Evolutionary conservation across 1,284 basidiomycete species (phyloP).

Genomic region (Athelia sp.): DNA sequence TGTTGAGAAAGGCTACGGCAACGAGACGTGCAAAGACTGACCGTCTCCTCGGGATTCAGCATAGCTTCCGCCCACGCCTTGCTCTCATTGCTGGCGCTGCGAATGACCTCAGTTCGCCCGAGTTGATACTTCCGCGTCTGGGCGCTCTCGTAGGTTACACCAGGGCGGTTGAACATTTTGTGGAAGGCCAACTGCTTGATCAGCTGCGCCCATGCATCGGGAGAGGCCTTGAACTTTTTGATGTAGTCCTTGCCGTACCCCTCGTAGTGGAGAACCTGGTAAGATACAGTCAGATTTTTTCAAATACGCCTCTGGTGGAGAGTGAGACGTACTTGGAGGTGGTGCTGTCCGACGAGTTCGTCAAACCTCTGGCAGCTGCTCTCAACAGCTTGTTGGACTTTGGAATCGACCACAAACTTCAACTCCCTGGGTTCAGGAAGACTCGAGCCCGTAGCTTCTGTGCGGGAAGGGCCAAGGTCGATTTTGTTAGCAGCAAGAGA

Average conservation of each 20-base stretch:
- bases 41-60: constrained; percentile 56
- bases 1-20: constrained; percentile 15
- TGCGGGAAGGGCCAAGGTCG: constrained; percentile 54
- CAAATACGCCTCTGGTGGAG: neutral
- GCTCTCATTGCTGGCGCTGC: constrained; percentile 79
- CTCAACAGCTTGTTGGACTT: constrained; percentile 50
- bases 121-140: constrained; percentile 93
- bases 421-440: constrained; percentile 67
- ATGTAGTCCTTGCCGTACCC: constrained; percentile 89
- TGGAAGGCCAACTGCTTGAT: constrained; percentile 95
- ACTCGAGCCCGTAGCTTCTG: constrained; percentile 33
- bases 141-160: constrained; percentile 89
- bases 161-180: constrained; percentile 78
- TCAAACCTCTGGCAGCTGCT: constrained; percentile 68
- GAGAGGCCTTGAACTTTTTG: constrained; percentile 86
- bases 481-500: constrained; percentile 77
- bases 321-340: constrained; percentile 61
- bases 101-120: constrained; percentile 94
- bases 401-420: constrained; percentile 64
- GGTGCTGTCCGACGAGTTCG: constrained; percentile 73
- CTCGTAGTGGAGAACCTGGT: constrained; percentile 79
- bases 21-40: constrained; percentile 26
- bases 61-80: constrained; percentile 88
- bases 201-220: constrained; percentile 94
- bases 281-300: neutral